Percentiles rank a stretch among this genome's conserved stretches.
Conservation (phyloP, 768 basidiomycete species). For the Lactarius trivialis region DNA sequence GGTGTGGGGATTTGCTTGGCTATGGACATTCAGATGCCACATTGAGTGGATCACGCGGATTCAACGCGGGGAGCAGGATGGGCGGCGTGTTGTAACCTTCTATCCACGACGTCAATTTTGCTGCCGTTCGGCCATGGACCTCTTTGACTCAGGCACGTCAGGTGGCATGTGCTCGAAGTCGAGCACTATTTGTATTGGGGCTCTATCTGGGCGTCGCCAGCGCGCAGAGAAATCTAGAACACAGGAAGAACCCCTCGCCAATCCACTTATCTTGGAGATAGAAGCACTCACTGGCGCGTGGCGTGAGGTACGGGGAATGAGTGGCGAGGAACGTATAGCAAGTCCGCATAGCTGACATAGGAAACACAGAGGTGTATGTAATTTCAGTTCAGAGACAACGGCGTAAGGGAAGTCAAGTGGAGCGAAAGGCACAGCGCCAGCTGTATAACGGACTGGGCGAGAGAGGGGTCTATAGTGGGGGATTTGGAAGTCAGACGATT, state of each 20-base stretch:
- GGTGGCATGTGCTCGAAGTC: constrained; percentile 55
- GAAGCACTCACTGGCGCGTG: constrained; percentile 6
- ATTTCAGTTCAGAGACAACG: constrained; percentile 18
- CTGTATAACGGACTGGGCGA: constrained; percentile 1
- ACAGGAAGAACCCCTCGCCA: constrained; percentile 41
- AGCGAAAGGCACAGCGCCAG: constrained; percentile 16
- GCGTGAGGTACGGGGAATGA: not conserved
- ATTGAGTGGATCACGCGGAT: constrained; percentile 21
- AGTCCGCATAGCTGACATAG: constrained; percentile 30
- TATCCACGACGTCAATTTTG: constrained; percentile 56
- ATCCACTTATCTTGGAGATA: constrained; percentile 22
- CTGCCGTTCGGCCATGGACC: constrained; percentile 55
- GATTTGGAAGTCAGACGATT: not conserved
- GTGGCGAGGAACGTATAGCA: constrained; percentile 23
- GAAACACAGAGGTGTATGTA: constrained; percentile 18
- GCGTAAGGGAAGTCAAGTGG: constrained; percentile 25
- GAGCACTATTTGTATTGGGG: constrained; percentile 37
- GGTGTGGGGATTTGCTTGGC: constrained; percentile 51
- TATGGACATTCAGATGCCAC: constrained; percentile 40
- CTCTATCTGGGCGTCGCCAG: no score
- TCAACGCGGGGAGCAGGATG: not conserved
- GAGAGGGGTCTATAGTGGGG: not conserved
- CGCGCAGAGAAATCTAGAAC: no score
- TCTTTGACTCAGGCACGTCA: constrained; percentile 48
- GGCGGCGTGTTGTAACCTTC: constrained; percentile 34